These are phyloP conservation scores for Ceratobasidium sp. DNA, from an alignment of 1,284 basidiomycete genomes.

Conservation along the genomic window DNA sequence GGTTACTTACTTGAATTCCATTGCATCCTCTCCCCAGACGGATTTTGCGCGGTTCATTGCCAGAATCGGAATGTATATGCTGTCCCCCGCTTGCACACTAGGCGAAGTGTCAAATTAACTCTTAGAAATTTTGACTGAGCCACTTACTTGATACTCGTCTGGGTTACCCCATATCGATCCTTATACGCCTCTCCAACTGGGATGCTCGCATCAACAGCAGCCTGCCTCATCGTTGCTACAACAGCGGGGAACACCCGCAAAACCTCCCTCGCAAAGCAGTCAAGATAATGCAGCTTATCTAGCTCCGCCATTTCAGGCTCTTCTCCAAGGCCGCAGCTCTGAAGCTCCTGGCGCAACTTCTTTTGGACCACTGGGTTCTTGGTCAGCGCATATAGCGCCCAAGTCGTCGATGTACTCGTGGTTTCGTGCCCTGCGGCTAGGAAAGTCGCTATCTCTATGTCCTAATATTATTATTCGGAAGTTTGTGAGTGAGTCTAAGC, in stretches of 20 bases:
- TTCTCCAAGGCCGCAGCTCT: conserved; percentile 50
- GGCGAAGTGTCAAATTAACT: conserved; percentile 53
- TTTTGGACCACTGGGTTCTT: conserved; percentile 60
- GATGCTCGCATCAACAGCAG: conserved; percentile 39
- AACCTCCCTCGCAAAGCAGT: conserved; percentile 45
- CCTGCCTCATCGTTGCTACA: conserved; percentile 13
- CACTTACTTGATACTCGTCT: conserved; percentile 39
- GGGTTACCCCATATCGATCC: conserved; percentile 44
- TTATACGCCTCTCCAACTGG: conserved; percentile 43
- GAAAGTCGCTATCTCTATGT: conserved; percentile 46
- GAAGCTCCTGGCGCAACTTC: conserved; percentile 60
- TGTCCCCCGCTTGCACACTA: conserved; percentile 33
- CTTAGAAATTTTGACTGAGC: not conserved
- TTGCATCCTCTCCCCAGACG: conserved; percentile 48
- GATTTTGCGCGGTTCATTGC: conserved; percentile 36
- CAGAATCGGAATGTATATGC: conserved; percentile 36
- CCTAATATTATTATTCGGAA: not conserved
- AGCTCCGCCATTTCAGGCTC: conserved; percentile 43
- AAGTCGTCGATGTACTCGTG: conserved; percentile 61
- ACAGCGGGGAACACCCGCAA: conserved; percentile 39
- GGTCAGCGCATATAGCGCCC: conserved; percentile 62
- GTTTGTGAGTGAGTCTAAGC: conserved; percentile 17
- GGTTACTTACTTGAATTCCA: conserved; percentile 44
- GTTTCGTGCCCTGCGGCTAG: conserved; percentile 54
- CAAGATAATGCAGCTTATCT: conserved; percentile 46